Evolutionary conservation across 805 yeast genomes (phyloP), one percentile per base, ranked within the genome.

Genomic region (Pichia californica): DNA sequence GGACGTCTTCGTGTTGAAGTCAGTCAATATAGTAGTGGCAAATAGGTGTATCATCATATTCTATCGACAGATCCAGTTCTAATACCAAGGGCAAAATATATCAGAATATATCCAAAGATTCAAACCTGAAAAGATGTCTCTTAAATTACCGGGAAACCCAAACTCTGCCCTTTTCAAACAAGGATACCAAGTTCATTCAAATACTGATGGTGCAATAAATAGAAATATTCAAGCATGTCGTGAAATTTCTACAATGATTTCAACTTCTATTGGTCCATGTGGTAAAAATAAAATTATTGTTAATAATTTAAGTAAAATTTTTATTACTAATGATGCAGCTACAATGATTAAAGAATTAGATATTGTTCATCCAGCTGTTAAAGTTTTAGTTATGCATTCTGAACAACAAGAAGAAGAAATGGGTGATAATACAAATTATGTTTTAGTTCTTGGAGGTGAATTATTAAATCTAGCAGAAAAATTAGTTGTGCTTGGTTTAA

Each of bases 201-300:
- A 83, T 61, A 88, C 88, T 26, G 99, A 93, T 67, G 99, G 99
- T 41, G 98, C 96, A 39, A 85, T 91, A 46, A 76, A 77, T 56
- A 79, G 96, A 59, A 93, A 94, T 62, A 88, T 93, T 56, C 85
- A 84, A 56, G 99, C 99, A 2, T 88, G 93, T 48, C 79, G 95
- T 56, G 98, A 93, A 64, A 84, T 93, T 65, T 79, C 95, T 49
- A 77, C 81, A 42, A 88, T 91, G 79, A 88, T 94, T 49, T 75
- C 89, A 46, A 88, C 97, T 2, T 88, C 96, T 11, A 84, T 93
- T 71, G 99, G 99, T 7, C 99, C 99, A 48, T 85, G 95, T 66
- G 99, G 99, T 41, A 77, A 96, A 59, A 93, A 89, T 66, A 93
- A 93, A 74, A 88, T 93, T 63, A 83, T 93, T 55, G 96, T 93